A percentile compares a stretch with the other conserved stretches of the same genome.
phyloP scores from a whole-genome alignment of 202 grass and related monocot genomes.

The Eragrostis tef region DNA sequence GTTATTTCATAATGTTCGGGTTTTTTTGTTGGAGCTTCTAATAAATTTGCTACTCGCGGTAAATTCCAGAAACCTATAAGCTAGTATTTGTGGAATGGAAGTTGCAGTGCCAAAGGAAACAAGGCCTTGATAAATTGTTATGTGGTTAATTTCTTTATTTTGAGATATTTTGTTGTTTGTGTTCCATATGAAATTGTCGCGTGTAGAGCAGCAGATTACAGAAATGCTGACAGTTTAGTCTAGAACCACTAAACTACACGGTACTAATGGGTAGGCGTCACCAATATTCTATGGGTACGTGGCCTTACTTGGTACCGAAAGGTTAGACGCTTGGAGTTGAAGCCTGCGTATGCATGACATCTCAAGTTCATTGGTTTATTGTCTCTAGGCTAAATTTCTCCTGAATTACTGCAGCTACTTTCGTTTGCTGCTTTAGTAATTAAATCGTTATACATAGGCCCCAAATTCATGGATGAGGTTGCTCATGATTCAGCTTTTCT shows the following conservation, averaged over 20 bases:
- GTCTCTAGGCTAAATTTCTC: not conserved
- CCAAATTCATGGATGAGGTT: not conserved
- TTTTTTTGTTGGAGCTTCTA: not conserved
- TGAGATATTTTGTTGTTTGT: not conserved
- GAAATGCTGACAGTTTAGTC: not conserved
- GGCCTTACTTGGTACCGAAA: conserved; percentile 8
- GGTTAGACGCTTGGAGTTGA: not conserved
- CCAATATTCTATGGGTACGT: conserved; percentile 6
- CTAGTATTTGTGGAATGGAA: not conserved
- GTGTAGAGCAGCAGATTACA: not conserved
- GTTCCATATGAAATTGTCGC: not conserved
- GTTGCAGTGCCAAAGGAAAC: not conserved
- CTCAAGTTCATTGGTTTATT: not conserved
- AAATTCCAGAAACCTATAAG: no score
- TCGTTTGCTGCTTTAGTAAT: not conserved
- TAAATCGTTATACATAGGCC: not conserved
- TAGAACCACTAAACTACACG: not conserved
- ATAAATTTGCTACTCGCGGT: no score
- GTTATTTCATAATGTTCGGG: conserved; percentile 2
- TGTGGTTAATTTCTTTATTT: not conserved
- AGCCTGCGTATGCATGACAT: conserved; percentile 1
- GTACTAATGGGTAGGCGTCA: not conserved
- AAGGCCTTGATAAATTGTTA: not conserved
- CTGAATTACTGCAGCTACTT: not conserved
- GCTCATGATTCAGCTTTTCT: not conserved